Evolutionary conservation across 129 eudicot genomes (phyloP).

Genomic region (Flaveria trinervia): DNA sequence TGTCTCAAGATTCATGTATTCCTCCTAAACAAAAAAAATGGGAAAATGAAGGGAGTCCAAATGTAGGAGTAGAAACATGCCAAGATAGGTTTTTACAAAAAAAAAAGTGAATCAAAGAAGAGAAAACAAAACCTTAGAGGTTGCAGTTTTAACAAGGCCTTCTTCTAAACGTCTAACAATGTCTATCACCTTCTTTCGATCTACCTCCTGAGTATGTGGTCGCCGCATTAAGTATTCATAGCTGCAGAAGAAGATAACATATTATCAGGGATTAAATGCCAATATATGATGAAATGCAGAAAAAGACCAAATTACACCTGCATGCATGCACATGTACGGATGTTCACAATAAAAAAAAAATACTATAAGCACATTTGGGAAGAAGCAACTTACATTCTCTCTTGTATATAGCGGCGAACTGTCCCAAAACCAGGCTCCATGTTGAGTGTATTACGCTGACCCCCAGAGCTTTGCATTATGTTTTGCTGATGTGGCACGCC

Average conservation of each 20-base stretch:
- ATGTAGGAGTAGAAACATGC: constrained; percentile 4
- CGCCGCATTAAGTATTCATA: constrained; percentile 55
- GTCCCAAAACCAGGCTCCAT: constrained; percentile 49
- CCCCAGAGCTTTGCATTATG: constrained; percentile 59
- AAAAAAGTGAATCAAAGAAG: constrained; percentile 1
- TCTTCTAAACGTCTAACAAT: constrained; percentile 78
- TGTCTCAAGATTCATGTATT: constrained; percentile 68
- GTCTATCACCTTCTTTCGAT: constrained; percentile 50
- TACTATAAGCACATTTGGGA: constrained; percentile 9
- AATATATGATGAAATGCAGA: neutral
- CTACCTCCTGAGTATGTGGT: constrained; percentile 42
- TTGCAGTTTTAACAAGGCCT: constrained; percentile 60
- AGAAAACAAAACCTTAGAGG: constrained; percentile 52
- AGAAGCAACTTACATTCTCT: constrained; percentile 54
- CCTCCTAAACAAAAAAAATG: constrained; percentile 51
- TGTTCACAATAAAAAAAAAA: neutral
- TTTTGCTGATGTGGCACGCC: constrained; percentile 58
- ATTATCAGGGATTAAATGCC: neutral
- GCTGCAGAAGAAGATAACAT: constrained; percentile 45
- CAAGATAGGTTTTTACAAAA: neutral
- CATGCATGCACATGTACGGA: neutral
- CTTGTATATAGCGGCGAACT: constrained; percentile 48
- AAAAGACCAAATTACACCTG: neutral
- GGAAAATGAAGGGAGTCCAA: neutral
- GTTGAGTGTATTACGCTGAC: constrained; percentile 41